Evolutionary conservation across 2,329 filamentous ascomycete genomes (phyloP), one percentile per base, ranked within the genome.

Genomic region (Paecilomyces niveus): DNA sequence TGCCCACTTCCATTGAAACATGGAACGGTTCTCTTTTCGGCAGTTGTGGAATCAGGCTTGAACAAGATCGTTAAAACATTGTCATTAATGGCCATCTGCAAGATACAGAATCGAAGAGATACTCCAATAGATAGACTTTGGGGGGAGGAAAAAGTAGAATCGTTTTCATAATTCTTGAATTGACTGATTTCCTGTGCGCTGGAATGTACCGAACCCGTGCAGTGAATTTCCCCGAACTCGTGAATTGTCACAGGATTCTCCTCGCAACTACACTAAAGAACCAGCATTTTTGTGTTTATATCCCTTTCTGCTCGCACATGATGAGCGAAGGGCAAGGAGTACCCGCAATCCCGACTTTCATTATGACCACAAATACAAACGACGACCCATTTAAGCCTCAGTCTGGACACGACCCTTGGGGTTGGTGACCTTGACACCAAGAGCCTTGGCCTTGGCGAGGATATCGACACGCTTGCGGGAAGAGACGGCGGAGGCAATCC

Each of bases 391-490:
- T 73, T 83, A 87, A 72, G 84, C 83, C 87, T 99, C 94, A 72
- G 92, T 96, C 73, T 93, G 96, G 80, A 99, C 89, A 86, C 93
- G 95, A 77, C 92, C 94, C 90, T 97, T 96, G 82, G 90, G 81
- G 86, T 99, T 99, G 78, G 94, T 99, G 80, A 99, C 93, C 90
- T 99, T 99, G 79, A 99, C 94, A 77, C 92, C 91, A 76, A 99
- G 84, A 82, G 96, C 89, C 90, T 97, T 97, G 68, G 94, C 94
- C 80, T 93, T 90, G 76, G 90, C 85, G 74, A 99, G 87, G 82
- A 99, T 99, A 76, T 97, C 92, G 81, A 99, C 88, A 81, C 94
- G 88, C 90, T 99, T 99, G 82, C 93, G 86, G 77, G 94, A 96
- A 65, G 94, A 99, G 79, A 99, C 94, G 80, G 90, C 89, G 85